Base-by-base conservation (phyloP, 768 basidiomycete genomes). In the Leccinum truebloodii region DNA sequence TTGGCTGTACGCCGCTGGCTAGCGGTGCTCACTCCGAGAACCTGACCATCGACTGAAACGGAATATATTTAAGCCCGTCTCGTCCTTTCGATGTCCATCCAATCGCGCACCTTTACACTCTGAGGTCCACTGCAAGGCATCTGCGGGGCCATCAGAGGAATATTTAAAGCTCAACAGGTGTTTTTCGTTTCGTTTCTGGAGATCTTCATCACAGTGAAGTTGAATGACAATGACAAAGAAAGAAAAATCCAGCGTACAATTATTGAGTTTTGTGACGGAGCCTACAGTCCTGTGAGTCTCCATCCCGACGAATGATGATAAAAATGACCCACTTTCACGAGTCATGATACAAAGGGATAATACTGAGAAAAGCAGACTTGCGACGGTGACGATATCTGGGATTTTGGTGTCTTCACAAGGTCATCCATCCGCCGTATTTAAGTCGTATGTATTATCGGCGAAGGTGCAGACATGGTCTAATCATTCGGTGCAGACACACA, bases 81-180 rank as follows among this genome's bases (percentile, higher is more conserved):
- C 10, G 20, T 41, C 3, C 4, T n/a, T 20, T 30, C 37, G 9
- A 20, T 24, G 9, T 9, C 22, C 18, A 50, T 30, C 16, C 16
- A 16, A 22, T 41, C 20, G 57, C 83, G 65, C 64, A 87, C 87
- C 76, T 74, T 83, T 86, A 71, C 85, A 88, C 22, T 78, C 69
- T n/a, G 77, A 70, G 10, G 77, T 83, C 87, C 87, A 89, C 22
- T 67, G 58, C 32, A 75, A 64, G 12, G 75, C 71, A 64, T 82
- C 69, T 9, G 78, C 60, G 0, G 77, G 81, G 1, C 87, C 86
- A 5, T 72, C 63, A 2, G 48, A 63, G 1, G 63, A 67, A 52
- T 82, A 80, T 14, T 56, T 71, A 74, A 76, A 88, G 49, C 71
- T 78, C 54, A 87, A 51, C 5, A 75, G 61, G 51, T 76, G 66